A percentile compares a stretch with the other conserved stretches of the same genome.
These are phyloP conservation scores for Carex pumila DNA, from an alignment of 176 grass and related monocot genomes.

Conservation along the genomic window DNA sequence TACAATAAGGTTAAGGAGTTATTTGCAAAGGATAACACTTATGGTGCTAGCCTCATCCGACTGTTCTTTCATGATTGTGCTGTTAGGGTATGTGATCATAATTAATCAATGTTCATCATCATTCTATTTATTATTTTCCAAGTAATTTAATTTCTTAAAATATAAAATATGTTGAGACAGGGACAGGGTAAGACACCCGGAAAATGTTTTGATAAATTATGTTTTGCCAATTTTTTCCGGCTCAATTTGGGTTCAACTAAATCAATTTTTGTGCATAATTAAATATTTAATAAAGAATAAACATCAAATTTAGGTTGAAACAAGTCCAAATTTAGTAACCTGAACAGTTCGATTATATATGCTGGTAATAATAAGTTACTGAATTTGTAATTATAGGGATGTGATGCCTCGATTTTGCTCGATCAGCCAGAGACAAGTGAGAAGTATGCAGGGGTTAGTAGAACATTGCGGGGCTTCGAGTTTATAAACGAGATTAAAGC, in stretches of 20 bases:
- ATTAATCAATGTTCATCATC: background rate
- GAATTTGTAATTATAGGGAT: slow-evolving; percentile 37
- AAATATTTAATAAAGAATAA: background rate
- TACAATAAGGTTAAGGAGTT: slow-evolving; percentile 39
- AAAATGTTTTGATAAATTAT: background rate
- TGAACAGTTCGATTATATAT: background rate
- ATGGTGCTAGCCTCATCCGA: slow-evolving; percentile 38
- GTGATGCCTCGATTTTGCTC: slow-evolving; percentile 64
- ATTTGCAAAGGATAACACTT: slow-evolving; percentile 28
- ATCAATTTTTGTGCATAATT: background rate
- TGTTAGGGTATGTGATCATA: slow-evolving; percentile 24
- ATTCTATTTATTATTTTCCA: background rate
- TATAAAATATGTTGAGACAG: background rate
- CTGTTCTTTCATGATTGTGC: slow-evolving; percentile 45
- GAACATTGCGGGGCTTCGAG: slow-evolving; percentile 61
- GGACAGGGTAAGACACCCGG: background rate
- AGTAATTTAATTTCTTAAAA: background rate
- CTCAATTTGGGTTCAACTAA: background rate
- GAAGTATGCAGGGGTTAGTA: slow-evolving; percentile 45
- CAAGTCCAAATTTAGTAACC: background rate
- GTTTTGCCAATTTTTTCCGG: background rate
- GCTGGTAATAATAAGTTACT: background rate
- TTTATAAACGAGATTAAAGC: slow-evolving; percentile 67
- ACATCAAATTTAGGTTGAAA: background rate
- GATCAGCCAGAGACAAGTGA: slow-evolving; percentile 44